Percentiles rank a stretch among this genome's conserved stretches.
Evolutionary conservation across 2,329 filamentous ascomycete species (phyloP).

Genomic region (Botrytis fragariae): DNA sequence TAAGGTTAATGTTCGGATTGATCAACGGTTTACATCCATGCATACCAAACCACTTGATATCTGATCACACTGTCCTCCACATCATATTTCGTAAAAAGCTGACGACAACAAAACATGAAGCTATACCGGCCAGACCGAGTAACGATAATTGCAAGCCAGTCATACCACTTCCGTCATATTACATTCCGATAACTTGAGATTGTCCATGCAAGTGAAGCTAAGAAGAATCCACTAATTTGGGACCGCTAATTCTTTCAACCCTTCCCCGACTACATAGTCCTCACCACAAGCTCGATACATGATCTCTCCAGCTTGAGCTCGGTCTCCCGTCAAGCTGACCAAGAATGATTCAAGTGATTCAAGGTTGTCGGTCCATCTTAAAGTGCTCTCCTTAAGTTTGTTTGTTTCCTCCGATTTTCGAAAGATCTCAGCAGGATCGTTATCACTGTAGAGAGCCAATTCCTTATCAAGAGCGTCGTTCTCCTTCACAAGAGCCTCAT

Average conservation of each 20-base stretch:
- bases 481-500: conserved; percentile 34
- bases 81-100: conserved; percentile 1
- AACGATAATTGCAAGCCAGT: conserved; percentile 14
- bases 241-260: conserved; percentile 42
- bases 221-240: conserved; percentile 15
- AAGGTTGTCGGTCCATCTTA: conserved; percentile 38
- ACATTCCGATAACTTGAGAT: background rate
- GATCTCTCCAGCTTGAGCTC: conserved; percentile 39
- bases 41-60: background rate
- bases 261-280: conserved; percentile 48
- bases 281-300: conserved; percentile 45
- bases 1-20: conserved; percentile 1
- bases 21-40: background rate
- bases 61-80: conserved; percentile 10
- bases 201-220: conserved; percentile 19
- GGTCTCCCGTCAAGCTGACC: conserved; percentile 35
- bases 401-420: conserved; percentile 35
- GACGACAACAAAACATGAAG: conserved; percentile 9
- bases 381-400: conserved; percentile 33
- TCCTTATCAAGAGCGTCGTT: conserved; percentile 36
- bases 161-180: background rate
- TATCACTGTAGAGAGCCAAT: conserved; percentile 35
- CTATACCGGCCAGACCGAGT: conserved; percentile 15
- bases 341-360: conserved; percentile 36
- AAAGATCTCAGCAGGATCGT: conserved; percentile 35